Conservation (phyloP, 108 stramenopile genomes). For the Schizochytrium sp. region DNA sequence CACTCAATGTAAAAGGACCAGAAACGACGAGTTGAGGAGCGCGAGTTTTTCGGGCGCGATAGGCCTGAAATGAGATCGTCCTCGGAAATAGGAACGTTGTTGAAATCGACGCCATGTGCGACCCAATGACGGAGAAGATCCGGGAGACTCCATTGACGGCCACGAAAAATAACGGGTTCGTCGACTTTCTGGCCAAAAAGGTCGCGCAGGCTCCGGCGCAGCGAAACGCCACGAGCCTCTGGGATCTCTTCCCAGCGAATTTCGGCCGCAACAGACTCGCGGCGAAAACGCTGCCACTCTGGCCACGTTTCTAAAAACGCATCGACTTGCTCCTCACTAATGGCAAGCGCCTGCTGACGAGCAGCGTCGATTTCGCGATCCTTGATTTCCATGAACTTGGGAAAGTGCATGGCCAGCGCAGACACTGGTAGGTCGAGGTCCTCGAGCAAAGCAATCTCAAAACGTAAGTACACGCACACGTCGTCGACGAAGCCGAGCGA, state of each 20-base stretch:
- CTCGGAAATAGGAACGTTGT: not conserved
- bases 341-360: not conserved
- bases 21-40: not conserved
- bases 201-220: not conserved
- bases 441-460: not conserved
- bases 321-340: not conserved
- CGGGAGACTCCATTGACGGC: not conserved
- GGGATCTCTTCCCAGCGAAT: not conserved
- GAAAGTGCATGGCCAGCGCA: constrained; percentile 8
- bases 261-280: not conserved
- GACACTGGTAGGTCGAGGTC: not conserved
- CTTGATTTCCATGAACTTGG: not conserved
- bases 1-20: not conserved
- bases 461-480: not conserved
- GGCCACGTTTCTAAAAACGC: not conserved
- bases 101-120: not conserved
- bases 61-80: not conserved
- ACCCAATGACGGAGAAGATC: not conserved
- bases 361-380: not conserved
- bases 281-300: not conserved
- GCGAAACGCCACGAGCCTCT: not conserved
- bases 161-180: not conserved
- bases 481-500: constrained; percentile 1
- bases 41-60: not conserved
- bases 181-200: not conserved